These are phyloP conservation scores for Solanum chmielewskii DNA, from an alignment of 257 asterid species.

Conservation along the genomic window DNA sequence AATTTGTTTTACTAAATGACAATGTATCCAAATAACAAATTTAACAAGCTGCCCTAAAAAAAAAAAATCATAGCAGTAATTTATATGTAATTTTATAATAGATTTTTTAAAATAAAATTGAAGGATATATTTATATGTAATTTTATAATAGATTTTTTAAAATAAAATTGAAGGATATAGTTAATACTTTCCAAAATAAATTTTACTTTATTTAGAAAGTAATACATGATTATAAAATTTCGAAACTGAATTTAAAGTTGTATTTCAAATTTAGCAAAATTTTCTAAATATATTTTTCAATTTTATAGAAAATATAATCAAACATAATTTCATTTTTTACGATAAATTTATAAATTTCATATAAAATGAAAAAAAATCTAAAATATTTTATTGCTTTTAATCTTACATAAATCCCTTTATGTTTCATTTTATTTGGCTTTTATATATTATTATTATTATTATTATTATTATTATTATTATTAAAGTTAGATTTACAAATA, in stretches of 20 bases:
- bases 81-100: not conserved
- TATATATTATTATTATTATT: no score
- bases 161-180: not conserved
- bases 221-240: not conserved
- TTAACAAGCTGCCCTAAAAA: not conserved
- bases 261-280: not conserved
- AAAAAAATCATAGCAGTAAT: no score
- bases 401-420: not conserved
- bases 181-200: no score
- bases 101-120: not conserved
- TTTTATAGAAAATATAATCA: no score
- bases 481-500: not conserved
- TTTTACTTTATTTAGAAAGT: not conserved
- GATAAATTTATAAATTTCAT: no score
- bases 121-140: not conserved
- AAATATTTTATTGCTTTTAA: not conserved
- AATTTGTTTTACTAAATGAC: not conserved
- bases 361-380: no score
- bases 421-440: not conserved
- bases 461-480: no score
- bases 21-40: not conserved
- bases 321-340: no score
- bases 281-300: no score
- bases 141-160: not conserved
- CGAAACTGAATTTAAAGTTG: not conserved